These are phyloP conservation scores for Mycena vulgaris DNA, from an alignment of 768 basidiomycete species.

Conservation along the genomic window DNA sequence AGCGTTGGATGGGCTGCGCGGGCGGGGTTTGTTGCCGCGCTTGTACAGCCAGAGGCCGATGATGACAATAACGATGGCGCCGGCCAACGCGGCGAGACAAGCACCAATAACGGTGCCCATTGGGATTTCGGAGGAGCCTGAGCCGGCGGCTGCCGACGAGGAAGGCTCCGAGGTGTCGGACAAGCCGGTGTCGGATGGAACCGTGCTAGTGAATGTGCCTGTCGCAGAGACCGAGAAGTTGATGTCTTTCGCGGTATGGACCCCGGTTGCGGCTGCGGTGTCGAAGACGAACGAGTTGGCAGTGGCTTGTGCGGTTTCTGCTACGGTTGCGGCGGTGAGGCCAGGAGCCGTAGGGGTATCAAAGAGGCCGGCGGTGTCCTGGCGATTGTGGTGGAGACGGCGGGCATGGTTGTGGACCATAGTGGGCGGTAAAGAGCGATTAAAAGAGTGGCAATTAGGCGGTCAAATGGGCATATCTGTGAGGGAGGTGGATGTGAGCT, in stretches of 20 bases:
- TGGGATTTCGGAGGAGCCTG: slow-evolving; percentile 54
- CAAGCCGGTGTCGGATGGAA: slow-evolving; percentile 26
- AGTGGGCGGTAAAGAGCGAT: slow-evolving; percentile 25
- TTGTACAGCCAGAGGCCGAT: slow-evolving; percentile 70
- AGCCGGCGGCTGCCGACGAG: slow-evolving; percentile 33
- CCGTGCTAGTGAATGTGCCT: slow-evolving; percentile 12
- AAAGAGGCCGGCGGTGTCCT: background rate
- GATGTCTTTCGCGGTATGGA: slow-evolving; percentile 38
- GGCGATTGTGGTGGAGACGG: slow-evolving; percentile 27
- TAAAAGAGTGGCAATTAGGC: slow-evolving; percentile 31
- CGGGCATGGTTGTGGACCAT: slow-evolving; percentile 29
- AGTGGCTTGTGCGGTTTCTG: background rate
- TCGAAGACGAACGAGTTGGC: slow-evolving; percentile 39
- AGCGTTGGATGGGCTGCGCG: slow-evolving; percentile 46
- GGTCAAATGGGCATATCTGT: slow-evolving; percentile 32
- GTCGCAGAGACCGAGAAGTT: slow-evolving; percentile 32
- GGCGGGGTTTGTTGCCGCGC: slow-evolving; percentile 61
- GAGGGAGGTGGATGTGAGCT: background rate
- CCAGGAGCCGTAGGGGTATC: slow-evolving; percentile 40
- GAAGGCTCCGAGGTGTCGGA: slow-evolving; percentile 25
- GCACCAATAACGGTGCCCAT: slow-evolving; percentile 72
- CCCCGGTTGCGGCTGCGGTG: slow-evolving; percentile 36
- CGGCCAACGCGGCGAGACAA: slow-evolving; percentile 75
- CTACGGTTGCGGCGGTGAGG: slow-evolving; percentile 29
- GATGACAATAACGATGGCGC: slow-evolving; percentile 65